A percentile compares a stretch with the other conserved stretches of the same genome.
Evolutionary conservation across 2,329 filamentous ascomycete genomes (phyloP).

Genomic region (Hortaea sp.): DNA sequence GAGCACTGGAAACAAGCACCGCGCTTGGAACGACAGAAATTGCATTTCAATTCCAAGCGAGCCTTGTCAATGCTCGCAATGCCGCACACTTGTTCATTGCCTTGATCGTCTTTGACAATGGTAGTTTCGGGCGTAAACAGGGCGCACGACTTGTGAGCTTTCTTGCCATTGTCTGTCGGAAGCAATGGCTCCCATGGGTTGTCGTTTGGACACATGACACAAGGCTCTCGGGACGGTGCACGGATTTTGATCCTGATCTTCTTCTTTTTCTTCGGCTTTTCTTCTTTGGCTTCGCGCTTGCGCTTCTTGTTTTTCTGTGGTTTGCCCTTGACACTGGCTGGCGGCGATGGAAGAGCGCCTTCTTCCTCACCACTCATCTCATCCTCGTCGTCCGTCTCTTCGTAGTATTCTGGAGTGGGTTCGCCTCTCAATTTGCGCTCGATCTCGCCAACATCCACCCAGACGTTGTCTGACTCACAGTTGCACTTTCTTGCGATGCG

Average conservation of each 20-base stretch:
- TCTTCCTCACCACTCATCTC: conserved; percentile 40
- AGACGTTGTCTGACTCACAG: conserved; percentile 94
- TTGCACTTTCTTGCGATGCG: conserved; percentile 95
- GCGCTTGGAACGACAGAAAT: conserved; percentile 86
- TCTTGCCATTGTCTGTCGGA: conserved; percentile 75
- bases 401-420: conserved; percentile 66
- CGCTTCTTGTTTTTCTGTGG: conserved; percentile 55
- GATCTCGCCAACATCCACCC: conserved; percentile 94
- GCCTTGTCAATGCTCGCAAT: conserved; percentile 75
- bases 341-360: conserved; percentile 68
- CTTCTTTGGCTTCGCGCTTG: conserved; percentile 48
- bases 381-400: conserved; percentile 63
- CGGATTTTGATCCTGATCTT: conserved; percentile 68
- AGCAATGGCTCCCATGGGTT: conserved; percentile 73
- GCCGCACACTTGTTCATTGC: conserved; percentile 65
- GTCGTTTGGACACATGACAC: conserved; percentile 86
- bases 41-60: conserved; percentile 82
- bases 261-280: conserved; percentile 55
- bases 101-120: conserved; percentile 58
- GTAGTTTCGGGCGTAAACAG: conserved; percentile 87
- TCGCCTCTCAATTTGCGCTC: conserved; percentile 89
- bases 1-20: conserved; percentile 98
- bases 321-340: conserved; percentile 61
- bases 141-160: conserved; percentile 81
- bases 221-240: conserved; percentile 64